These are phyloP conservation scores for Penicillium griseofulvum DNA, from an alignment of 2,329 filamentous ascomycete species.

Conservation along the genomic window DNA sequence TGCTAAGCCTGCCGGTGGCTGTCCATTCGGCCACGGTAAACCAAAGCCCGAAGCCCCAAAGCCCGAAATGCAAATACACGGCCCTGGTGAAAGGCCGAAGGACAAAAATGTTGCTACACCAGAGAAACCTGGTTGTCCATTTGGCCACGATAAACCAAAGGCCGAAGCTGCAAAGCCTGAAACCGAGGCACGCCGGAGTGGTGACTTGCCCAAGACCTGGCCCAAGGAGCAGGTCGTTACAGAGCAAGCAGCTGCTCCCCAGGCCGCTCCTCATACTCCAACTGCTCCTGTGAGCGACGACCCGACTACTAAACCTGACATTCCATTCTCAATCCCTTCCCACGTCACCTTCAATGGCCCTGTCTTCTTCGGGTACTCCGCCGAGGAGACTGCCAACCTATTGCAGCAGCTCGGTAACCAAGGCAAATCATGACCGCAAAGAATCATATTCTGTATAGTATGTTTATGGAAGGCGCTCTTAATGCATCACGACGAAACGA, in stretches of 20 bases:
- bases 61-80: conserved; percentile 6
- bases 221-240: not conserved
- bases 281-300: conserved; percentile 8
- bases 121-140: conserved; percentile 3
- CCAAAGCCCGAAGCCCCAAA: conserved; percentile 14
- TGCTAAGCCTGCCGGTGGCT: conserved; percentile 28
- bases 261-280: not conserved
- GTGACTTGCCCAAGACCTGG: not conserved
- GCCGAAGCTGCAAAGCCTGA: not conserved
- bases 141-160: conserved; percentile 11
- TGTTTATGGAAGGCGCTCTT: conserved; percentile 7
- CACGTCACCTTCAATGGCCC: conserved; percentile 89
- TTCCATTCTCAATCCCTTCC: conserved; percentile 39
- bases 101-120: not conserved
- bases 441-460: not conserved
- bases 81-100: conserved; percentile 5
- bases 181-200: not conserved
- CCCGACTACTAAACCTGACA: conserved; percentile 8
- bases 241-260: not conserved
- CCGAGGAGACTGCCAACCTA: conserved; percentile 75
- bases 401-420: conserved; percentile 57
- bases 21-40: conserved; percentile 36
- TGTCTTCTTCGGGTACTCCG: conserved; percentile 87
- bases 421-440: conserved; percentile 12
- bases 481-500: conserved; percentile 21